Base-by-base conservation (phyloP, 2,329 filamentous ascomycete genomes). In the Sordariomycetes sp. region DNA sequence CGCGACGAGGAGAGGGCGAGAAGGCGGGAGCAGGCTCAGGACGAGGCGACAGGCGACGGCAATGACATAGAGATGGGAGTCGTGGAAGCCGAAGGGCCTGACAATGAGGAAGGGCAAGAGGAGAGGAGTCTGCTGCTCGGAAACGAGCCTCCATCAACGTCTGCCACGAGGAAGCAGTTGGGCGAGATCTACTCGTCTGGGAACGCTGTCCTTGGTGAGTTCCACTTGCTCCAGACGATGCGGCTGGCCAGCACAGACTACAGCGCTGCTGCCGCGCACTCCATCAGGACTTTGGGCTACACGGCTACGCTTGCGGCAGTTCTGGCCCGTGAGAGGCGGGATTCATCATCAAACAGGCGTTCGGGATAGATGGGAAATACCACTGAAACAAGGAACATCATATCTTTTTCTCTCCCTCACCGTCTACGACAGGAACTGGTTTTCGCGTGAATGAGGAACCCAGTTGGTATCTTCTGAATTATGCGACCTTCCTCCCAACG, bases 401-500 rank as follows among this genome's bases (percentile, higher is more conserved):
- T 10, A 10, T 28, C 24, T 53, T 34, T 53, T 15, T 13, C 42
- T 24, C 20, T 24, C 10, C 22, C 17, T 45, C 45, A 24, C 5
- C 45, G 20, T 10, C n/a, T 50, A 24, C 45, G 22, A 50, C 10
- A 13, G 45, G 20, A 4, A 4, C 20, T 20, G 17, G 8, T 50
- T 50, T 24, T n/a, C 22, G 22, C 20, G 22, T 22, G 45, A 24
- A 50, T 24, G 22, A 50, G 22, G n/a, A 24, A 3, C 45, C 45
- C 10, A 24, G 20, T 22, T 56, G 54, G 45, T 57, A 57, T 57
- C 35, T 28, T 57, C 36, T 52, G 28, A 48, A 22, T 22, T 36
- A 82, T 64, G 79, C 80, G 65, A 96, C 87, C 74, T 97, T 97
- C 66, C 91, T 83, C 56, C 92, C 92, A 54, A 97, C 88, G 68